Base-by-base conservation (phyloP, 2,329 filamentous ascomycete genomes). In the Trichoderma polysporum region DNA sequence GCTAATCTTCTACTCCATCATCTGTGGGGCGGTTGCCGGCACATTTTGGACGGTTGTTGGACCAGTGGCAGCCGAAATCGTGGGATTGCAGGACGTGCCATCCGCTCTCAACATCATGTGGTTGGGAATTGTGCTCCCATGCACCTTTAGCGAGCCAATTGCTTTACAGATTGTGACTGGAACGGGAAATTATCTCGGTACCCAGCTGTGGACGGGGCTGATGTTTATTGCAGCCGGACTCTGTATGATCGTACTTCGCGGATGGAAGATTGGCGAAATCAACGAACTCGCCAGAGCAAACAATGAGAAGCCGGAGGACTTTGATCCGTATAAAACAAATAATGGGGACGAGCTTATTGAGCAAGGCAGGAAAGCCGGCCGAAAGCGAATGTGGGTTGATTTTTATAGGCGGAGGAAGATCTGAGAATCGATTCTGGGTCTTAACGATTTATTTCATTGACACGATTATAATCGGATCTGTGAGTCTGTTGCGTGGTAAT, bases 1-100 rank as follows among this genome's bases (percentile, higher is more conserved):
- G 0, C 81, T 92, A 31, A 83, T 94, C 35, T 85, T 94, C 72
- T 94, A 91, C 73, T 84, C 88, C 0, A 77, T 94, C 15, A 76
- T 92, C 1, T 91, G 91, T 3, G 92, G 92, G 2, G 83, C 81
- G 2, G 87, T 93, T 1, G 88, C 87, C 2, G 92, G 92, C 7
- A 89, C 88, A 0, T 89, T 91, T 71, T 93, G 88, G 88, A 84
- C 87, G 0, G 88, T 89, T 1, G 84, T 90, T 31, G 88, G 82
- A 0, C 91, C 91, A 0, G 87, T 94, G 7, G 86, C 86, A 5
- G 90, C 90, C 2, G 91, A 94, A 76, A 86, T 94, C 1, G 86
- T 94, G 33, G 91, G 91, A 0, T 76, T 94, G 4, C 84, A 85
- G 66, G 79, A 90, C 49, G 82, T 94, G 2, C 90, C 91, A 1